Conservation (phyloP, 192 early-diverging fungal genomes). For the Backusella westeae region DNA sequence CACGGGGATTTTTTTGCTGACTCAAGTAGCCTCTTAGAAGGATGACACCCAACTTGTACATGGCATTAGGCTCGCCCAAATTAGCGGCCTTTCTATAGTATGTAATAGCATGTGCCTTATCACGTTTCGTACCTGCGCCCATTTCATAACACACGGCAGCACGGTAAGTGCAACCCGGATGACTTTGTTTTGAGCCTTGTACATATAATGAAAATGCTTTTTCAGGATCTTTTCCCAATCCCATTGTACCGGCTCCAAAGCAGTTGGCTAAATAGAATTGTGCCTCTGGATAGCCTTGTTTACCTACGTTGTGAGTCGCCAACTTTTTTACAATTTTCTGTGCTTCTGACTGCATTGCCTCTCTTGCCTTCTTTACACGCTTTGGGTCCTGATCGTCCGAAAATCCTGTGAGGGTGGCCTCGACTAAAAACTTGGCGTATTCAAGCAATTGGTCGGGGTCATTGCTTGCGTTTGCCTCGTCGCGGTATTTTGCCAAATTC, state of each 20-base stretch:
- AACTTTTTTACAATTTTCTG: conserved; percentile 89
- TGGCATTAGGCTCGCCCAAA: conserved; percentile 85
- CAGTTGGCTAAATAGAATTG: conserved; percentile 92
- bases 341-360: conserved; percentile 75
- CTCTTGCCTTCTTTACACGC: conserved; percentile 65
- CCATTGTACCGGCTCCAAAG: conserved; percentile 83
- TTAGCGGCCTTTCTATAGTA: conserved; percentile 93
- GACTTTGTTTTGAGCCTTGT: conserved; percentile 91
- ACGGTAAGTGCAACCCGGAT: conserved; percentile 88
- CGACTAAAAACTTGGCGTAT: conserved; percentile 87
- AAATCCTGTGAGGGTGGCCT: conserved; percentile 62
- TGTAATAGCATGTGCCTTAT: conserved; percentile 79
- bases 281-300: conserved; percentile 82
- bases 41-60: conserved; percentile 97
- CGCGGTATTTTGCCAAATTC: conserved; percentile 39
- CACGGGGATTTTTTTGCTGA: conserved; percentile 74
- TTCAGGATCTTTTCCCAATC: conserved; percentile 78
- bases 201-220: conserved; percentile 90
- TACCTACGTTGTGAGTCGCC: conserved; percentile 70
- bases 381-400: conserved; percentile 68
- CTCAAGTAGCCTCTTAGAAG: conserved; percentile 83
- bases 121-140: conserved; percentile 89
- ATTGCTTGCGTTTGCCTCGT: conserved; percentile 49
- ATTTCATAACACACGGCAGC: conserved; percentile 96
- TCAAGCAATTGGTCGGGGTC: conserved; percentile 80